phyloP scores from a whole-genome alignment of 805 yeast genomes.

The Candida ipomoeae region DNA sequence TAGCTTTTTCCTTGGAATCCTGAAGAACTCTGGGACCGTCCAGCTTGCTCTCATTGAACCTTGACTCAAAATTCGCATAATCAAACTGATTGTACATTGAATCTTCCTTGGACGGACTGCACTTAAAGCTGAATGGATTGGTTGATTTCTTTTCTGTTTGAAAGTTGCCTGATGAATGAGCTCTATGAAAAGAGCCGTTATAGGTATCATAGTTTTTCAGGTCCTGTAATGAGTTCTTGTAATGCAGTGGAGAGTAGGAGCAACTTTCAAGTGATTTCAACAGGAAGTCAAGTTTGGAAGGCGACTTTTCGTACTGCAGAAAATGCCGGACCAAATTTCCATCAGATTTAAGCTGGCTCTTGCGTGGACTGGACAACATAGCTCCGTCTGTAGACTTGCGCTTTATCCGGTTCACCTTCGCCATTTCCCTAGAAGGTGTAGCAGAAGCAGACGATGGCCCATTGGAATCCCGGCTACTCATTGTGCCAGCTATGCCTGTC shows the following conservation, averaged over 20 bases:
- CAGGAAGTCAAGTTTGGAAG: conserved; percentile 1
- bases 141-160: conserved; percentile 1
- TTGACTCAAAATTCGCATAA: conserved; percentile 7
- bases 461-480: not conserved
- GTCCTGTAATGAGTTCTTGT: not conserved
- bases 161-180: conserved; percentile 35
- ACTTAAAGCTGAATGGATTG: not conserved
- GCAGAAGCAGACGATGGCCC: conserved; percentile 1
- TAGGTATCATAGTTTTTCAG: not conserved
- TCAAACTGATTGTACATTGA: conserved; percentile 4
- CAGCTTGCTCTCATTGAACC: conserved; percentile 8
- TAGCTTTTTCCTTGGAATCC: conserved; percentile 24
- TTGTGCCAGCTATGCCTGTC: not conserved
- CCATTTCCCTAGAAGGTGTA: conserved; percentile 1
- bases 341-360: not conserved
- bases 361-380: not conserved
- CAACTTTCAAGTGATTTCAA: not conserved
- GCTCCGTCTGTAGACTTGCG: conserved; percentile 1
- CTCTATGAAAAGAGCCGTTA: conserved; percentile 17
- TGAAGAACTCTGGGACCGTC: conserved; percentile 5
- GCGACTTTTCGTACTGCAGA: not conserved
- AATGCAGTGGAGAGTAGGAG: not conserved
- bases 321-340: conserved; percentile 1
- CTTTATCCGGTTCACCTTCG: not conserved
- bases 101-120: conserved; percentile 4